Base-by-base conservation (phyloP, 352 stramenopile genomes). In the Pythium sukuiense region DNA sequence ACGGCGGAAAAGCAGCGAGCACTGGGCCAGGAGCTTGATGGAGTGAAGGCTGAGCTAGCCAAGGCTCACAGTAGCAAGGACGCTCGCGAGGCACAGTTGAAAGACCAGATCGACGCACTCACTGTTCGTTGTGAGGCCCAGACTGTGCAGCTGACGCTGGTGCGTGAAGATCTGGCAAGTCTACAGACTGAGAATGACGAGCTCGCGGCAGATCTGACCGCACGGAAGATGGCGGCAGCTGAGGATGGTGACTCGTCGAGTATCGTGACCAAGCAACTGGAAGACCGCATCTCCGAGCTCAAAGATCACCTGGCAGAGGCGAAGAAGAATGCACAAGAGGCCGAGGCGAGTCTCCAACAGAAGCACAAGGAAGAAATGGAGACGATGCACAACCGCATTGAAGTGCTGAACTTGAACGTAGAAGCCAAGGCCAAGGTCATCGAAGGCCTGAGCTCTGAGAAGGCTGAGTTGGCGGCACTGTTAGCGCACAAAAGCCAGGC, bases 1-100 rank as follows among this genome's bases (percentile, higher is more conserved):
- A 78, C 85, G 26, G 80, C 79, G 63, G 76, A 84, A 48, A 63
- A 71, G 30, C 76, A 71, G 46, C 49, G 29, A 5, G 39, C 37
- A 11, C 6, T 60, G 7, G 50, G 43, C 0, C 39, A 63, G 33
- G 49, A 84, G 50, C 61, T 86, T 46, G 65, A 65, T 2, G 65
- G 30, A 8, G 32, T 86, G 49, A 48, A 74, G 14, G 67, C 65
- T 0, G 71, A 72, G 18, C 69, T 81, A 6, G 76, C 75, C 3
- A 63, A 74, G 37, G 29, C 80, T 2, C 30, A 69, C 24, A 39
- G 32, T 1, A 65, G 65, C 2, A 83, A 60, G 24, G 67, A 75
- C 16, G 26, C 46, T 3, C 16, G 63, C 0, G 63, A 85, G 37
- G 9, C 71, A 16, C 49, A 74, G 29, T 65, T 73, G 18, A 63